phyloP scores from a whole-genome alignment of 306 rosid genomes.

The Gillenia trifoliata region DNA sequence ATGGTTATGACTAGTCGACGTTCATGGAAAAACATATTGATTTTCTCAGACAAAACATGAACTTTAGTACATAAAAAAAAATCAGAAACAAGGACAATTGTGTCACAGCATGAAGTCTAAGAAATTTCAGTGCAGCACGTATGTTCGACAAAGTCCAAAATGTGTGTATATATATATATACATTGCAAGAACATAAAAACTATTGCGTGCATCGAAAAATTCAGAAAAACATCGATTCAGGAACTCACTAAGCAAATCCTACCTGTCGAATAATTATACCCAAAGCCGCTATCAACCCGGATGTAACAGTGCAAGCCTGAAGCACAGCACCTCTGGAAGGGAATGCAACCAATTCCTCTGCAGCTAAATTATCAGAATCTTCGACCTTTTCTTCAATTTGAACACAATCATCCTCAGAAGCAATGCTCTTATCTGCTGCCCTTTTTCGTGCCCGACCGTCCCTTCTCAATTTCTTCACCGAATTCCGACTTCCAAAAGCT shows the following conservation, averaged over 20 bases:
- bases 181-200: neutral
- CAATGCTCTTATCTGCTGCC: constrained; percentile 30
- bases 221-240: neutral
- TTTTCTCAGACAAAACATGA: neutral
- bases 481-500: constrained; percentile 51
- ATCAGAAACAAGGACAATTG: neutral
- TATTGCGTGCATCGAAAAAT: neutral
- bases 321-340: constrained; percentile 70
- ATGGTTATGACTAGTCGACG: neutral
- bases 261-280: constrained; percentile 76
- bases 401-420: constrained; percentile 36
- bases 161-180: too few species aligned
- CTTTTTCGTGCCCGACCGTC: constrained; percentile 16
- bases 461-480: constrained; percentile 48
- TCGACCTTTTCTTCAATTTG: constrained; percentile 30
- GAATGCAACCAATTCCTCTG: constrained; percentile 25
- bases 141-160: neutral
- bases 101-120: neutral
- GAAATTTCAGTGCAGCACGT: neutral
- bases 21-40: neutral
- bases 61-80: neutral
- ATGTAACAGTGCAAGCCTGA: constrained; percentile 77
- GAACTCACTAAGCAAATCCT: neutral
- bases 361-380: constrained; percentile 32
- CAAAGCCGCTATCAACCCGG: constrained; percentile 63